Evolutionary conservation across 345 rosid species (phyloP), one percentile per base, ranked within the genome.

Genomic region (Aegle marmelos): DNA sequence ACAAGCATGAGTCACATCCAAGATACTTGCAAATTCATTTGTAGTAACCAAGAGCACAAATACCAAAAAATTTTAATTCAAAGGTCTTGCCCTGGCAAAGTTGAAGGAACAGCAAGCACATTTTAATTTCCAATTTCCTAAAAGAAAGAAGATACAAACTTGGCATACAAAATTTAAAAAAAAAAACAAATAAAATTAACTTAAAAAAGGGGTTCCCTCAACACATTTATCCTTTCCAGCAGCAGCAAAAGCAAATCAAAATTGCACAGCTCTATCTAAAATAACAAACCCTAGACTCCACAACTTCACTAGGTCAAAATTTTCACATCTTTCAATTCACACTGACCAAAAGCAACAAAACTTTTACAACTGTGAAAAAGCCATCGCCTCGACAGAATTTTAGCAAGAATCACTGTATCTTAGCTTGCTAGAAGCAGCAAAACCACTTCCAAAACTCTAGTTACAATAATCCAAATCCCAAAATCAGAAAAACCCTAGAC

Each of bases 401-500:
- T 36, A 8, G 24, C 36, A 24, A 5, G 50, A 57, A 77, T 41
- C 39, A 39, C 68, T 21, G 13, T 9, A 59, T 14, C 10, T 39
- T 27, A 7, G 3, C 36, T 36, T 39, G 5, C 14, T 22, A 28
- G 45, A 39, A 41, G 22, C 41, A 21, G 36, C 24, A 68, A 41
- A 68, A 19, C 13, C 37, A 54, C 27, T 57, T 53, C 72, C 7
- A 67, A 77, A 68, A 53, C 80, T 67, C 76, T 61, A 72, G 53
- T 66, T 45, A 48, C 56, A 66, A 25, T 14, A 34, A 30, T 34
- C 36, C 31, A 48, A 28, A 61, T 56, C 58, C 67, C 31, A 68
- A 59, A 70, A 11, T 48, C 25, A 60, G 56, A 65, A 84, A 84
- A 84, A 76, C 76, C 84, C 88, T 81, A 81, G 45, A 81, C 78